These are phyloP conservation scores for Neonectria punicea DNA, from an alignment of 2,329 filamentous ascomycete genomes.

Conservation along the genomic window DNA sequence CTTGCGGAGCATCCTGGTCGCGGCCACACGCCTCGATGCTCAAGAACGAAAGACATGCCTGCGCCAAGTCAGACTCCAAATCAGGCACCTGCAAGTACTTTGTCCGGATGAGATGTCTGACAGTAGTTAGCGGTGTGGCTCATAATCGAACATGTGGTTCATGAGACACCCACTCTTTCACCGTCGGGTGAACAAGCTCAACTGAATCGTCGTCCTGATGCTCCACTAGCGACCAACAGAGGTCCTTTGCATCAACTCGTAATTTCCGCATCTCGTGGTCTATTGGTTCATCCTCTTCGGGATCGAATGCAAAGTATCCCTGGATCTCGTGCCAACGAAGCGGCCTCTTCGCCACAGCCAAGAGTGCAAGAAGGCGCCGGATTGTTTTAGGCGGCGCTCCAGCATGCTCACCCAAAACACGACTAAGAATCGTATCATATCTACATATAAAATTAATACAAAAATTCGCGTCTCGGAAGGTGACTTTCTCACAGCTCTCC, in stretches of 20 bases:
- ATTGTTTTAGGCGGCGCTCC: background rate
- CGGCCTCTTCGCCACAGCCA: conserved; percentile 21
- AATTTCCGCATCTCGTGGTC: background rate
- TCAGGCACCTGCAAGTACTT: background rate
- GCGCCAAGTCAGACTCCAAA: conserved; percentile 4
- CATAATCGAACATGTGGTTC: background rate
- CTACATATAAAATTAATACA: background rate
- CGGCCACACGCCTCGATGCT: conserved; percentile 4
- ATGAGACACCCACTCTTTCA: conserved; percentile 9
- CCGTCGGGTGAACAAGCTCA: conserved; percentile 24
- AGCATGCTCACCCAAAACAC: background rate
- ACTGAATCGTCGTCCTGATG: conserved; percentile 18
- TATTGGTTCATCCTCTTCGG: conserved; percentile 10
- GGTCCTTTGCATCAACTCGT: conserved; percentile 9
- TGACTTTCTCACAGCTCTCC: conserved; percentile 2
- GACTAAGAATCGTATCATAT: conserved; percentile 16
- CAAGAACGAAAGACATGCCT: conserved; percentile 15
- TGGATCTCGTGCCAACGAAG: conserved; percentile 29
- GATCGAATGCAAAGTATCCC: conserved; percentile 18
- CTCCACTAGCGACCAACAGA: conserved; percentile 25
- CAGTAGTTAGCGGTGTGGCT: background rate
- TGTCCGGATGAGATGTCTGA: background rate
- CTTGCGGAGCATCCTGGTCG: background rate
- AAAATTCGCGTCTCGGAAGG: too few relatives aligned
- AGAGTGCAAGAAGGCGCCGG: conserved; percentile 18